Percentiles rank a stretch among this genome's conserved stretches.
phyloP scores from a whole-genome alignment of 495 filamentous ascomycete species.

The Thozetella sp. region DNA sequence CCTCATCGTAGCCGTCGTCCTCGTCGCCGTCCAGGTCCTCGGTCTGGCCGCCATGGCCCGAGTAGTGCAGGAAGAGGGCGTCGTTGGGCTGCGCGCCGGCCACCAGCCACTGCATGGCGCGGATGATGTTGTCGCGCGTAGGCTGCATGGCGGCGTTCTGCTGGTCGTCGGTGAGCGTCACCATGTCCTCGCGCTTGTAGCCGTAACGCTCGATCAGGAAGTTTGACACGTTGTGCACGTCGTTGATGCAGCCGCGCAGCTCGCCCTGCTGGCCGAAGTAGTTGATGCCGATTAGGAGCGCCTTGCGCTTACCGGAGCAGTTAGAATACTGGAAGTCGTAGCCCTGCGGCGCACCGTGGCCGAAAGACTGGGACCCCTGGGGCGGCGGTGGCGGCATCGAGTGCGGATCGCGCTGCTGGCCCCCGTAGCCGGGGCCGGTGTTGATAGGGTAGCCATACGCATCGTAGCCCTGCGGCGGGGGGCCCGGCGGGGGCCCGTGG shows the following conservation, averaged over 20 bases:
- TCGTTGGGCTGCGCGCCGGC: constrained; percentile 45
- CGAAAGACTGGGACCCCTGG: constrained; percentile 41
- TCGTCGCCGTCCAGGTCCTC: constrained; percentile 67
- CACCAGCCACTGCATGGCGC: constrained; percentile 51
- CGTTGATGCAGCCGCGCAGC: constrained; percentile 91
- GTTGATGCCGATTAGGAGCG: constrained; percentile 91
- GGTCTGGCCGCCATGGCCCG: constrained; percentile 55
- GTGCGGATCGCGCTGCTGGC: constrained; percentile 23
- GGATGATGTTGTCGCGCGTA: constrained; percentile 51
- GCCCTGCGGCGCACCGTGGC: constrained; percentile 44
- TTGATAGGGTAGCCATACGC: constrained; percentile 37
- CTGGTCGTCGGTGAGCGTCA: constrained; percentile 51
- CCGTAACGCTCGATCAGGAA: constrained; percentile 82
- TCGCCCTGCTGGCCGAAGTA: constrained; percentile 87
- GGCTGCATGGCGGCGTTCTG: constrained; percentile 39
- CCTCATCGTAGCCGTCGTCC: constrained; percentile 93
- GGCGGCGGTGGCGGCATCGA: constrained; percentile 50
- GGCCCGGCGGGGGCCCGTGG: constrained; percentile 27
- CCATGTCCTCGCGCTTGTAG: constrained; percentile 54
- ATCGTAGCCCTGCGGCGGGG: constrained; percentile 34
- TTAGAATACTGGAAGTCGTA: constrained; percentile 82
- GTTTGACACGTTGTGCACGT: constrained; percentile 85
- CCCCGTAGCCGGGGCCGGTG: constrained; percentile 8
- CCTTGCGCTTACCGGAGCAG: constrained; percentile 85
- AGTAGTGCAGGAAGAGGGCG: constrained; percentile 56